phyloP scores from a whole-genome alignment of 2,329 filamentous ascomycete species.

The Periglandula ipomoeae region DNA sequence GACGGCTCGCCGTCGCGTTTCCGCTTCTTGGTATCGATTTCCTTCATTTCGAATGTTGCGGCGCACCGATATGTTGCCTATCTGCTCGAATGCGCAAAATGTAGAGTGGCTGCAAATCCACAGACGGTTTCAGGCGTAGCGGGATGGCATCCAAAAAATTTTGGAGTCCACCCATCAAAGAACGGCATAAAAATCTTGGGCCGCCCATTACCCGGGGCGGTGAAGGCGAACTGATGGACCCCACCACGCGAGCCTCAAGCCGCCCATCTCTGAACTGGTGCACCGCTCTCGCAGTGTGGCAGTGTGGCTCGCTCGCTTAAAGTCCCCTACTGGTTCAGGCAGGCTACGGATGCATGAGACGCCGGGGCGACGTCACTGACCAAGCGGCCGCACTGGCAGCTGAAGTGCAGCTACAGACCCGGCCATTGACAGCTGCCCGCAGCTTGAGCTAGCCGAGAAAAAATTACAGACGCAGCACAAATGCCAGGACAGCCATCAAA shows the following conservation, averaged over 20 bases:
- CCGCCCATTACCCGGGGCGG: constrained; percentile 19
- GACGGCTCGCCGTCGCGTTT: constrained; percentile 38
- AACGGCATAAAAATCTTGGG: constrained; percentile 16
- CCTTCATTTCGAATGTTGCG: constrained; percentile 24
- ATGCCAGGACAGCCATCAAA: too few species aligned
- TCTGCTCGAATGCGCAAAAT: neutral
- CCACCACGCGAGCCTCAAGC: constrained; percentile 5
- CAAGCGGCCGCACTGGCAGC: neutral
- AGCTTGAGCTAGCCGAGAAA: neutral
- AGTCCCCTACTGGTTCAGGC: neutral
- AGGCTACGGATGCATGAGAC: neutral
- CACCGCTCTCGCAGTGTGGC: too few species aligned
- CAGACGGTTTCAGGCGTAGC: constrained; percentile 6
- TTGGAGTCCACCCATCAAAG: constrained; percentile 14
- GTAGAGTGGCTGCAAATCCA: neutral
- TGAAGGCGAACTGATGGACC: constrained; percentile 14
- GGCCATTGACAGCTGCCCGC: constrained; percentile 6
- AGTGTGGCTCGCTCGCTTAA: too few species aligned
- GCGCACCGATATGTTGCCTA: neutral
- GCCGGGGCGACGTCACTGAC: constrained; percentile 5
- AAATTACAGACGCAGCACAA: too few species aligned
- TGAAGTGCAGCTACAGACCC: neutral
- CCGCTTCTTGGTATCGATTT: constrained; percentile 39
- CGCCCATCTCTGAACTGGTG: neutral
- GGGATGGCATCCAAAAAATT: constrained; percentile 20